Conservation (phyloP, 345 rosid species). For the Rhizophora mangle region DNA sequence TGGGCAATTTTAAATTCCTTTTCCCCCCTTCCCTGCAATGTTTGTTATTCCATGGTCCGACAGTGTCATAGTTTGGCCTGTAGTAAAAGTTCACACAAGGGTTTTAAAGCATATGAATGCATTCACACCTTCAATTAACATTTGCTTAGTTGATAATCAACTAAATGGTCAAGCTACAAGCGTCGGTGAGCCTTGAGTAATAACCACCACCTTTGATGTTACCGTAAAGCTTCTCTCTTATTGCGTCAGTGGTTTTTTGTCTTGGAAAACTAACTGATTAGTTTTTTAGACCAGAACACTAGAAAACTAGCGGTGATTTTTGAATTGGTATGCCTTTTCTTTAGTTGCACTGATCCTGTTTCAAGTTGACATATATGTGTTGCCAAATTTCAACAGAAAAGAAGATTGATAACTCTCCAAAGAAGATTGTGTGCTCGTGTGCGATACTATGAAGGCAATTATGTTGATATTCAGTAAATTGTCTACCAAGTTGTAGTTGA, state of each 20-base stretch:
- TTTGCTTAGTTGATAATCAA: neutral
- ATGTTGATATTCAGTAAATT: slow-evolving; percentile 23
- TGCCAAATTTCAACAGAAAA: slow-evolving; percentile 55
- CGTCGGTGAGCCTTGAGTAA: neutral
- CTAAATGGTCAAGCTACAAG: neutral
- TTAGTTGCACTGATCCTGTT: neutral
- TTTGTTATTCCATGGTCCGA: neutral
- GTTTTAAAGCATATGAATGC: no score
- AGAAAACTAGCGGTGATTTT: neutral
- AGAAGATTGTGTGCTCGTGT: slow-evolving; percentile 75
- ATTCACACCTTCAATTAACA: neutral
- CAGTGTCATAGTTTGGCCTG: neutral
- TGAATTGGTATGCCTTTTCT: neutral
- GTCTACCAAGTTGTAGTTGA: slow-evolving; percentile 16
- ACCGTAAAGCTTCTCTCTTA: neutral
- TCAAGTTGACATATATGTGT: slow-evolving; percentile 5
- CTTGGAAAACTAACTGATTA: no score
- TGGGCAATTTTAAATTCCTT: neutral
- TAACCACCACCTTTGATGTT: neutral
- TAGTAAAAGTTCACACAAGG: neutral
- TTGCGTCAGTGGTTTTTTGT: no score
- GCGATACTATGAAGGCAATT: slow-evolving; percentile 57
- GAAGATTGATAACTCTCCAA: slow-evolving; percentile 71
- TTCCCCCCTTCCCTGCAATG: neutral
- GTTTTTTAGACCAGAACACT: neutral